Evolutionary conservation across 371 early-diverging fungal species (phyloP), one percentile per base, ranked within the genome.

Genomic region (Apophysomyces elegans): DNA sequence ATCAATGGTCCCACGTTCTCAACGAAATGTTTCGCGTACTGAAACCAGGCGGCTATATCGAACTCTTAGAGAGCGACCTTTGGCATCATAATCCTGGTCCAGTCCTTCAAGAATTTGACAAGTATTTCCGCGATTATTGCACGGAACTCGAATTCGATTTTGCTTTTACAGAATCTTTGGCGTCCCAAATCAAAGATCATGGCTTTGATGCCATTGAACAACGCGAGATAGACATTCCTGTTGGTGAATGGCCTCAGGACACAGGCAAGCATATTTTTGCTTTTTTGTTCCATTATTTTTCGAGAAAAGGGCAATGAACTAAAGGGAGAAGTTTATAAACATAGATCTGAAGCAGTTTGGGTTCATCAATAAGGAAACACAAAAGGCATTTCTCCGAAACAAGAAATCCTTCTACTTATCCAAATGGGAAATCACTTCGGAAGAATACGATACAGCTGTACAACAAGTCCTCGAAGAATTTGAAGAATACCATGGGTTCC

Each of bases 281-380:
- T 59, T 7, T 26, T 43, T 18, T 44, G 45, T 39, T 44, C 0
- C 7, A 21, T 37, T 11, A 8, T 14, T 16, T 43, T 60, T 26
- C 21, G n/a, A 26, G 32, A 26, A 26, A 26, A 26, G 32, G 32
- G 32, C 32, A 26, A 26, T 26, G 32, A 2, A 26, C 32, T 26
- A 26, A 26, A 26, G 32, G 32, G 3, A 26, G 32, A 26, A 26
- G 0, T 26, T 26, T 26, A 26, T 26, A 2, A 2, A 26, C 32
- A 26, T 26, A 79, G 83, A 83, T 59, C 65, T 83, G 9, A 83
- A 83, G 46, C 83, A 83, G 56, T 83, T 83, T 69, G 83, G 81
- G 9, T 82, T 82, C 62, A 82, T 82, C 37, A 79, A 82, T 60
- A 77, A 79, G 59, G 83, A 79, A 59, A 76, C 72, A 6, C 77